Evolutionary conservation across 1,284 basidiomycete genomes (phyloP).

Genomic region (Coniophora puteana): DNA sequence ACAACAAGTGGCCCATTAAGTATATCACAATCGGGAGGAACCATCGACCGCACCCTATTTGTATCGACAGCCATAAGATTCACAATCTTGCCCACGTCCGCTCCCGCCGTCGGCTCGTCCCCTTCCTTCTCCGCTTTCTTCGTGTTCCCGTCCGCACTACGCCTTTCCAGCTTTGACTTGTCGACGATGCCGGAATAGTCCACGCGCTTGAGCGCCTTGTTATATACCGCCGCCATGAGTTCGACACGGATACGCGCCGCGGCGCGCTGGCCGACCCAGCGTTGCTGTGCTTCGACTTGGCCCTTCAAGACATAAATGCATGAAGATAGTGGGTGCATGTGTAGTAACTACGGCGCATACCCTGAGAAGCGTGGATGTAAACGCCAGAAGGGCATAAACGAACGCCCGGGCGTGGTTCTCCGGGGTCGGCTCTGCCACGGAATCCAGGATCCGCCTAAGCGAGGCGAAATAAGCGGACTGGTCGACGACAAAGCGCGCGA

Average conservation of each 20-base stretch:
- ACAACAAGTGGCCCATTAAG: not conserved
- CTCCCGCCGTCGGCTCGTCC: constrained; percentile 57
- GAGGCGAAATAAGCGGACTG: not conserved
- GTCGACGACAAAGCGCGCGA: not conserved
- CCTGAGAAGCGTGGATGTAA: constrained; percentile 55
- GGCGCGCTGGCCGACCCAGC: constrained; percentile 74
- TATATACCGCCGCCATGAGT: constrained; percentile 80
- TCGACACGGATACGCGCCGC: constrained; percentile 66
- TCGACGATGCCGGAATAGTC: constrained; percentile 75
- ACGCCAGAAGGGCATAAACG: constrained; percentile 69
- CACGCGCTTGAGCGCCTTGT: constrained; percentile 80
- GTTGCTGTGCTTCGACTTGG: constrained; percentile 70
- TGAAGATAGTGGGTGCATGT: constrained; percentile 2
- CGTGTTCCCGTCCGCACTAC: constrained; percentile 5
- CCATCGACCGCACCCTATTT: constrained; percentile 34
- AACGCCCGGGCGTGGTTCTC: constrained; percentile 58
- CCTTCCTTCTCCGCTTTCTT: constrained; percentile 36
- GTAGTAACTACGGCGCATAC: constrained; percentile 15
- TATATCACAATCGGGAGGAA: not conserved
- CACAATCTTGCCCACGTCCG: constrained; percentile 71
- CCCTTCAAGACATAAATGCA: constrained; percentile 30
- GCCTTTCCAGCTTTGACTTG: constrained; percentile 29
- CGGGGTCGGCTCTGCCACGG: constrained; percentile 28
- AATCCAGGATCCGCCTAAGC: constrained; percentile 46
- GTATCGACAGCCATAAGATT: constrained; percentile 69